Evolutionary conservation across 345 rosid species (phyloP), one percentile per base, ranked within the genome.

Genomic region (Sisymbrium altissimum): DNA sequence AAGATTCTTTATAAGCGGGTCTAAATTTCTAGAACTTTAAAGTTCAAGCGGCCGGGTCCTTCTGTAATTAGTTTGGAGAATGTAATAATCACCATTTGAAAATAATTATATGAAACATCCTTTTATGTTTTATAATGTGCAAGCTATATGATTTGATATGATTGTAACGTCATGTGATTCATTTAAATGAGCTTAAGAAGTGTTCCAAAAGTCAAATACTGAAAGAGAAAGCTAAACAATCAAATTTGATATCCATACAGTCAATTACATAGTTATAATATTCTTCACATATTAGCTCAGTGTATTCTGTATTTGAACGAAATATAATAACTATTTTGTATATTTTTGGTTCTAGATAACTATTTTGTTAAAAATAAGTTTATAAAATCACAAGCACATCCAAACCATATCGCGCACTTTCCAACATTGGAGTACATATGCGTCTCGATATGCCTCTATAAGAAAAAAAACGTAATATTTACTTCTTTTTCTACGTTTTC

Each of bases 31-130:
- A 15, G 29, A 64, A 64, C 64, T 55, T 43, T 7, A n/a, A 23
- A 36, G 55, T 65, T 65, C 35, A 36, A 8, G 38, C 57, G 56
- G 35, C 18, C 35, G 66, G 49, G 33, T 65, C 43, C 21, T 66
- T 66, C 11, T 64, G 64, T 66, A 18, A 13, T 27, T 74, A 66
- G 78, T 45, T 74, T 56, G 29, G 59, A 74, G 39, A 44, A 64
- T 33, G 64, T 73, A 43, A 4, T 73, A 64, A 33, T 46, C 30
- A 32, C 14, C 40, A 64, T 66, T 21, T 65, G 41, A 55, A 53
- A 65, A 56, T 25, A 58, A 45, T 23, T 36, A 17, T 36, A 46
- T 64, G 78, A 56, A 45, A 45, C 21, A 55, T 64, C 58, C 2
- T 73, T 73, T 64, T 44, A 33, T 52, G 54, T 13, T 39, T 11